Evolutionary conservation across 2,329 filamentous ascomycete species (phyloP).

Genomic region (Beauveria sp.): DNA sequence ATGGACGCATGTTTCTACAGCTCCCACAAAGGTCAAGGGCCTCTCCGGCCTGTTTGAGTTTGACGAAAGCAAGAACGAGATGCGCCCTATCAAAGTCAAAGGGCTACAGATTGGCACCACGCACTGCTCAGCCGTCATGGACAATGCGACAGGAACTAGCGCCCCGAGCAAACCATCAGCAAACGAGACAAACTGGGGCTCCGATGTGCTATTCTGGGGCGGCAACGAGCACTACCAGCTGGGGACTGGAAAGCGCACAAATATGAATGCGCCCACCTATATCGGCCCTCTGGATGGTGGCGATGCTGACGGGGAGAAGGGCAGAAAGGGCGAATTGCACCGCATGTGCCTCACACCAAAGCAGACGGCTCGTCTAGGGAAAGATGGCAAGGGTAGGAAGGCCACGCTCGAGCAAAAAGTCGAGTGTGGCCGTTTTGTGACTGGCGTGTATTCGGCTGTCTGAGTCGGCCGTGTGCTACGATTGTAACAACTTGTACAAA

Average conservation of each 20-base stretch:
- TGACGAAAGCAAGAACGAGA: slow-evolving; percentile 61
- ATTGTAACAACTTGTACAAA: slow-evolving; percentile 2
- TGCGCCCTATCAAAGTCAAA: slow-evolving; percentile 71
- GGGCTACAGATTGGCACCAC: slow-evolving; percentile 68
- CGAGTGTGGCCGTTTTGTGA: slow-evolving; percentile 76
- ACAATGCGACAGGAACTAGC: slow-evolving; percentile 65
- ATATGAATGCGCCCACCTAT: slow-evolving; percentile 66
- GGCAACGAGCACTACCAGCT: slow-evolving; percentile 92
- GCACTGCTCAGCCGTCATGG: slow-evolving; percentile 76
- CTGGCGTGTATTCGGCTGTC: slow-evolving; percentile 69
- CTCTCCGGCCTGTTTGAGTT: slow-evolving; percentile 83
- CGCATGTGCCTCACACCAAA: slow-evolving; percentile 75
- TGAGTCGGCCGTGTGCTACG: slow-evolving; percentile 21
- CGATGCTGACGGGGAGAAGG: slow-evolving; percentile 49
- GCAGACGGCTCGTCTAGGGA: slow-evolving; percentile 58
- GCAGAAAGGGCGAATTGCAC: slow-evolving; percentile 56
- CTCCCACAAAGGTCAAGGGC: slow-evolving; percentile 71
- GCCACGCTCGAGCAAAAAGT: slow-evolving; percentile 78
- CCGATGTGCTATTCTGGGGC: slow-evolving; percentile 88
- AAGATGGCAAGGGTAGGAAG: slow-evolving; percentile 53
- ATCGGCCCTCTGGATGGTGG: slow-evolving; percentile 67
- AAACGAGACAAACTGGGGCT: slow-evolving; percentile 79
- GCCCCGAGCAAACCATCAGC: slow-evolving; percentile 42
- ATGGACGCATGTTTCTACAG: slow-evolving; percentile 80
- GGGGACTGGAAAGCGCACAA: slow-evolving; percentile 82